Conservation (phyloP, 306 rosid genomes). For the Aeschynomene evenia region DNA sequence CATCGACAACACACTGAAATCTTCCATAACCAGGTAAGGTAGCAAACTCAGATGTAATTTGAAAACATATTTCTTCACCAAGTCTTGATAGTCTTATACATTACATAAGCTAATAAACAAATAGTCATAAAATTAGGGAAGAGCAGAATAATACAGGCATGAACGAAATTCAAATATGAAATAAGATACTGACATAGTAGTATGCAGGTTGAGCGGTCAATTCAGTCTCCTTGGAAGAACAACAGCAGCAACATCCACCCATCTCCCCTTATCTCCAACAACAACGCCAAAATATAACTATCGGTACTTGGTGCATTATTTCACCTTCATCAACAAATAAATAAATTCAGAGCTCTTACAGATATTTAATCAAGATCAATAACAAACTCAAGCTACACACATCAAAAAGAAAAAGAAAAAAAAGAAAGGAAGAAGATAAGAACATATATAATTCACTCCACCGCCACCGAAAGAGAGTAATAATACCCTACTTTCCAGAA, state of each 20-base stretch:
- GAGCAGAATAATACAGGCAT: neutral
- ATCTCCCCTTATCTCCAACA: slow-evolving; percentile 45
- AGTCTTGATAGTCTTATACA: neutral
- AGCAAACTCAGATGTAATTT: slow-evolving; percentile 19
- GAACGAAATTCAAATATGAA: slow-evolving; percentile 14
- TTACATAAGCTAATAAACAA: neutral
- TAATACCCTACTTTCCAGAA: neutral
- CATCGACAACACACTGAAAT: neutral
- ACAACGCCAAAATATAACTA: slow-evolving; percentile 27
- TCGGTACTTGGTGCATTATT: slow-evolving; percentile 32
- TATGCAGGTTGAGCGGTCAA: slow-evolving; percentile 41
- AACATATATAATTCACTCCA: slow-evolving; percentile 5
- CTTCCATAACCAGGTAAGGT: slow-evolving; percentile 19
- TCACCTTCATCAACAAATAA: slow-evolving; percentile 45
- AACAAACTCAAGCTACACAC: neutral
- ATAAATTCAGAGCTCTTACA: slow-evolving; percentile 23
- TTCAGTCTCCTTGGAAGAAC: slow-evolving; percentile 49
- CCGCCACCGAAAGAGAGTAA: slow-evolving; percentile 8
- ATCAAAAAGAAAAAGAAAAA: neutral
- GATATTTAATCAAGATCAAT: neutral
- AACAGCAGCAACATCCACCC: slow-evolving; percentile 75
- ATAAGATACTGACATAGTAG: slow-evolving; percentile 49
- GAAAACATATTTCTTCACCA: neutral
- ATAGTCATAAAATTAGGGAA: neutral
- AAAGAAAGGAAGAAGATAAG: neutral